Evolutionary conservation across 2,329 filamentous ascomycete genomes (phyloP).

Genomic region (Dothistroma septosporum): DNA sequence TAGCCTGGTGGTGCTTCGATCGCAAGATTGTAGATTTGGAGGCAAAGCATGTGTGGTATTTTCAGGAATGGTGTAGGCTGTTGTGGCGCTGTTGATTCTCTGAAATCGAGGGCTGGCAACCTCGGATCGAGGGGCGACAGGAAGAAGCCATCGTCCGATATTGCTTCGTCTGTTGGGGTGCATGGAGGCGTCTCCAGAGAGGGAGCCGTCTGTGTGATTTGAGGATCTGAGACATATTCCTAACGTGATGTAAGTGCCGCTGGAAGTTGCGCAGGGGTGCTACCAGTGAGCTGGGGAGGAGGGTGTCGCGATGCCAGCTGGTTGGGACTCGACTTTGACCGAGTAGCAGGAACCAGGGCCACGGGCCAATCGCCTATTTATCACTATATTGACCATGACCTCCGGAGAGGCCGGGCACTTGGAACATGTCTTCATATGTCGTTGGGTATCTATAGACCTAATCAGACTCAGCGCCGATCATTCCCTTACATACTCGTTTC

Average conservation of each 20-base stretch:
- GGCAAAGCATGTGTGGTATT: conserved; percentile 15
- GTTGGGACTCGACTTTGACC: background rate
- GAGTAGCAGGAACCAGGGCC: background rate
- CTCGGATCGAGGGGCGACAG: background rate
- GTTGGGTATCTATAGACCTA: conserved; percentile 3
- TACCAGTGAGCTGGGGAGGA: background rate
- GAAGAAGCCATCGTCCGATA: background rate
- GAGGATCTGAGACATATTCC: background rate
- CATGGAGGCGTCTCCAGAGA: background rate
- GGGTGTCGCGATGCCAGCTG: background rate
- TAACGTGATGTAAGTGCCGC: background rate
- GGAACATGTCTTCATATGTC: background rate
- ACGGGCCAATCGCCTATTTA: background rate
- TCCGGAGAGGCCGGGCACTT: background rate
- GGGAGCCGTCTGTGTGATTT: background rate
- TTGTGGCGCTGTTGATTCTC: background rate
- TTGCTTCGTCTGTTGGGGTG: background rate
- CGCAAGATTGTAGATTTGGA: conserved; percentile 14
- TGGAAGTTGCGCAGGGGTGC: background rate
- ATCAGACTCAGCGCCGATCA: background rate
- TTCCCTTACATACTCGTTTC: background rate
- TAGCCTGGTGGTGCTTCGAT: background rate
- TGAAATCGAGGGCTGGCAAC: background rate
- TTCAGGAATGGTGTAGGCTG: background rate
- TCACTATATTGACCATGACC: background rate